phyloP scores from a whole-genome alignment of 2,329 filamentous ascomycete species.

The Cladobotryum protrusum region DNA sequence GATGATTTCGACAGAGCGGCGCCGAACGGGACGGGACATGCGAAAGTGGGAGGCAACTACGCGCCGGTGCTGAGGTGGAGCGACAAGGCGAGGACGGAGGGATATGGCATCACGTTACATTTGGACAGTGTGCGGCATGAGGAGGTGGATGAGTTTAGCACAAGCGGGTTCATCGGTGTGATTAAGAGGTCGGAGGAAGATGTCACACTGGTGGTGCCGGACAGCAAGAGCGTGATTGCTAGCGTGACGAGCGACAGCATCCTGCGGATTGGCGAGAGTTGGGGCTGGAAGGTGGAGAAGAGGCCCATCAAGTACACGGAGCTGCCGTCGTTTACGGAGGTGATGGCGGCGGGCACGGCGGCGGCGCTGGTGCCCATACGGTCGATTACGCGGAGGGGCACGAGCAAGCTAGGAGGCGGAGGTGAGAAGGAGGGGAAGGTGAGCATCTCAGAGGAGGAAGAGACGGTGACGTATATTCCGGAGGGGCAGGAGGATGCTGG shows the following conservation, averaged over 20 bases:
- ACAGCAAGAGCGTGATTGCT: conserved; percentile 81
- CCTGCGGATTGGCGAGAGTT: conserved; percentile 65
- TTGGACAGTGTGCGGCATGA: conserved; percentile 77
- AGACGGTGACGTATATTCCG: conserved; percentile 51
- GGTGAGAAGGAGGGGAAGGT: conserved; percentile 17
- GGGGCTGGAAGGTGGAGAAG: conserved; percentile 80
- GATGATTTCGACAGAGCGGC: conserved; percentile 92
- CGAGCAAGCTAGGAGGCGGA: conserved; percentile 28
- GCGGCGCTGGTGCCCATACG: conserved; percentile 87
- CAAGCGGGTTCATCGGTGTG: conserved; percentile 85
- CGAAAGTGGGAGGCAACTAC: conserved; percentile 96
- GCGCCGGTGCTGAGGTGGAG: conserved; percentile 85
- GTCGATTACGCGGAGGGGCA: conserved; percentile 67
- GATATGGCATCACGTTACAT: conserved; percentile 92
- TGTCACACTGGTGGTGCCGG: conserved; percentile 75
- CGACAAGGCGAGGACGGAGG: conserved; percentile 69
- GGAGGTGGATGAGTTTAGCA: conserved; percentile 94
- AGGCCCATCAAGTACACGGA: conserved; percentile 60
- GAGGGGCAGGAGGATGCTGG: conserved; percentile 62
- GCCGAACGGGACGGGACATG: conserved; percentile 82
- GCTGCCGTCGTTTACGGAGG: conserved; percentile 55
- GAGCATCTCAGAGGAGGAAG: conserved; percentile 15
- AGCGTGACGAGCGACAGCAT: conserved; percentile 78
- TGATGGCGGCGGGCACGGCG: conserved; percentile 88
- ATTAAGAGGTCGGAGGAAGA: conserved; percentile 46